Evolutionary conservation across 257 asterid genomes (phyloP), one percentile per base, ranked within the genome.

Genomic region (Thymus mandschuricus): DNA sequence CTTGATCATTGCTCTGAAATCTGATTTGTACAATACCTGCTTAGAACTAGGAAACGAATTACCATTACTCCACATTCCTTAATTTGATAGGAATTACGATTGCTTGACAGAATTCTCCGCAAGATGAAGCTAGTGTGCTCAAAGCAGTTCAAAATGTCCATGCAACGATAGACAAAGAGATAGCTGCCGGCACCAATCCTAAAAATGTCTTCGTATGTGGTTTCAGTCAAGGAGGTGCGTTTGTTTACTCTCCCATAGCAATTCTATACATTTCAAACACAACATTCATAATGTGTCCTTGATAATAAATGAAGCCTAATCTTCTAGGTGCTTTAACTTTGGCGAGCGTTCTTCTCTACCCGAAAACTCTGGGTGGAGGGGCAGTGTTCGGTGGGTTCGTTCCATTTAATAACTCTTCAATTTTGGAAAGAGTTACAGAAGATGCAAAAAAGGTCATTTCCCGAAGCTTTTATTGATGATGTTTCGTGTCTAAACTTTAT

Each of bases 311-410:
- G 49, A 51, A 27, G 3, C 69, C 27, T 57, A 9, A 68, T 75
- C 62, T 52, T 69, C 21, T 68, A 95, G 98, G 99, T 80, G 96
- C 98, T 58, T 86, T 95, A 83, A 86, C 98, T 10, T 82, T 95
- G 86, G 98, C 98, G 50, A 92, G 99, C 75, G 86, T 92, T 79
- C 80, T 95, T 76, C 81, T 91, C 68, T 88, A 95, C 73, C 98
- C 98, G 13, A 89, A 80, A 81, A 84, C 95, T 60, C 82, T 95
- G 28, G 99, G 99, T 77, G 99, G 99, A 76, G 98, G 94, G 74
- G 98, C 96, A 3, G 88, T 92, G 51, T 95, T 95, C 78, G 92
- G 99, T 78, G 99, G 97, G 69, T 92, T 98, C 97, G 89, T 95
- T 68, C 95, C 99, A 12, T 89, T 95, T 45, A 89, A 21, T 21